Evolutionary conservation across 2,329 filamentous ascomycete genomes (phyloP), one percentile per base, ranked within the genome.

Genomic region (Neophaeococcomyces mojaviensis): DNA sequence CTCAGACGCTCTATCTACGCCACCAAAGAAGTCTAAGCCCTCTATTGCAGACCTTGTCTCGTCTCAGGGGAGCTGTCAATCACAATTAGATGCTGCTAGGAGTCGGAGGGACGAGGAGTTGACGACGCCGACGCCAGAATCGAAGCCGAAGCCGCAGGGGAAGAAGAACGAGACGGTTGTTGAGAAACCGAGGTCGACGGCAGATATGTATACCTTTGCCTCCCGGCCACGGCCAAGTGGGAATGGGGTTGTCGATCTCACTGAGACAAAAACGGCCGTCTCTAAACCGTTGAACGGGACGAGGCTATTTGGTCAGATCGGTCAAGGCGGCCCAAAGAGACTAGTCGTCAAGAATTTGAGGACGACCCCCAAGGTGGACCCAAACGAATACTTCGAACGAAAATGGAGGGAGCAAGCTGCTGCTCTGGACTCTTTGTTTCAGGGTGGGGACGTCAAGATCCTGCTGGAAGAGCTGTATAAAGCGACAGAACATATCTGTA

Each of bases 341-440:
- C 77, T 98, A 37, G 78, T 90, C n/a, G 86, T 98, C 58, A 95
- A 95, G 76, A 97, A 96, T 62, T 76, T 96, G 53, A 81, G 84
- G 49, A 75, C 77, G 1, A 74, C 74, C 15, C 68, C 76, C n/a
- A 74, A 76, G 48, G 72, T 77, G 45, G 79, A 88, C 56, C 77
- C 85, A 16, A 80, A 85, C 51, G 74, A 79, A 52, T 97, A 95
- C 68, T 87, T 94, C 57, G 73, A 81, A 33, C 80, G 81, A 58
- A 83, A 81, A 3, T 86, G 84, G 79, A 67, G 69, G 33, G 84
- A 94, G 61, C 72, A 97, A 4, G 79, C 86, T 47, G 72, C 73
- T 30, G 87, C 88, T 1, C 68, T 98, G 44, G 72, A 75, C 9
- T 77, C 81, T 35, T 80, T 97, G 19, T 90, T 97, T 61, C 70